A percentile compares a stretch with the other conserved stretches of the same genome.
Conservation (phyloP, 345 rosid genomes). For the Rhizophora mangle region DNA sequence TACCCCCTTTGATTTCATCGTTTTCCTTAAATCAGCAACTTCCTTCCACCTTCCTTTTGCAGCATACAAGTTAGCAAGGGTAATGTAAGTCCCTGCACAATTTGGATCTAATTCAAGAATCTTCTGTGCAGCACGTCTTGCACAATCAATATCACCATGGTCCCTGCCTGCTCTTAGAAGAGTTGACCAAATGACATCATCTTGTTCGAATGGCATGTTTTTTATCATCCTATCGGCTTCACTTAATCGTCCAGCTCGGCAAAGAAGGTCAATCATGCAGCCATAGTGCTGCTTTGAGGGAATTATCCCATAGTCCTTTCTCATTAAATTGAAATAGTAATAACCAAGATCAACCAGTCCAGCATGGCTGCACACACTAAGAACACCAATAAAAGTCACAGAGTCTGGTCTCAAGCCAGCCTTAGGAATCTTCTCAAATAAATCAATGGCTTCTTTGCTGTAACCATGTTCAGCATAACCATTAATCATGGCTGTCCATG, state of each 20-base stretch:
- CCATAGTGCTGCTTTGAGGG: constrained; percentile 88
- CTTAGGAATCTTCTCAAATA: constrained; percentile 59
- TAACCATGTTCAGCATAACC: constrained; percentile 90
- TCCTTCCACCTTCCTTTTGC: constrained; percentile 73
- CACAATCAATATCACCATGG: constrained; percentile 65
- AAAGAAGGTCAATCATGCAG: constrained; percentile 86
- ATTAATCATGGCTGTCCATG: constrained; percentile 89
- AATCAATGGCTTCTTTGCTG: constrained; percentile 60
- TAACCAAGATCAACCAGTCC: constrained; percentile 78
- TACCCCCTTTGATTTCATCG: constrained; percentile 68
- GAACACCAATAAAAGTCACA: constrained; percentile 76
- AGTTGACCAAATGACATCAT: constrained; percentile 83
- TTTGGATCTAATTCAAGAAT: constrained; percentile 66
- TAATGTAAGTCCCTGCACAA: constrained; percentile 70
- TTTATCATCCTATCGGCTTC: constrained; percentile 76
- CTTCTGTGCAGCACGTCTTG: constrained; percentile 54
- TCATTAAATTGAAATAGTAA: constrained; percentile 67
- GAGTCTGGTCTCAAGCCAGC: constrained; percentile 66
- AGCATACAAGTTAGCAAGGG: constrained; percentile 72
- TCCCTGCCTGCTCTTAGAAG: constrained; percentile 66
- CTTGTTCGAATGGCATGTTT: constrained; percentile 60
- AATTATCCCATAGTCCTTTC: constrained; percentile 34
- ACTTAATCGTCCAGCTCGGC: constrained; percentile 62
- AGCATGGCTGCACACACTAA: constrained; percentile 75
- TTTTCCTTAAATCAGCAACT: constrained; percentile 66